Conservation (phyloP, 257 asterid species). For the Penstemon barbatus region DNA sequence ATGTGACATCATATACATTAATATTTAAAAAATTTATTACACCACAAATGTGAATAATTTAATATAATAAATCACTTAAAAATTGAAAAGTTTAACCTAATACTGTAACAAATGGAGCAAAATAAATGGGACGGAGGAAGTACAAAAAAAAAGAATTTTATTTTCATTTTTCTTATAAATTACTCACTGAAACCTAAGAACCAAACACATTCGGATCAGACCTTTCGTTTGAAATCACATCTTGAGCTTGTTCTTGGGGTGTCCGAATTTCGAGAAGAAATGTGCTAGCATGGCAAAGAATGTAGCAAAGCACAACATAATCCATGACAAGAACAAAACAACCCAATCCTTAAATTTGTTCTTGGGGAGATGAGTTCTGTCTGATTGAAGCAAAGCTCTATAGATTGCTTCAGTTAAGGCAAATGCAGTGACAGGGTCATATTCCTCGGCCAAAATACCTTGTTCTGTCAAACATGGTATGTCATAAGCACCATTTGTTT, state of each 20-base stretch:
- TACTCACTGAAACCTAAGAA: no score
- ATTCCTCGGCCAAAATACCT: constrained; percentile 62
- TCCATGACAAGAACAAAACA: constrained; percentile 32
- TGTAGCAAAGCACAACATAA: constrained; percentile 50
- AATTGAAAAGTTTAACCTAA: no score
- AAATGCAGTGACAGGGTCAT: constrained; percentile 55
- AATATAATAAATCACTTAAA: no score
- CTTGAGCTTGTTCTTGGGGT: constrained; percentile 33
- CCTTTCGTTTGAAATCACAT: constrained; percentile 8
- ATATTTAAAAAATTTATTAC: no score
- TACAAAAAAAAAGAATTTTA: no score
- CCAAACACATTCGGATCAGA: not conserved
- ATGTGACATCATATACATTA: no score
- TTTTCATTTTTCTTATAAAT: no score
- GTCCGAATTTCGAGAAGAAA: constrained; percentile 51
- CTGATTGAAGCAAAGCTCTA: constrained; percentile 57
- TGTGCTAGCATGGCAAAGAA: constrained; percentile 50
- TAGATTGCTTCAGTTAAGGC: constrained; percentile 61
- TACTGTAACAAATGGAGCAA: no score
- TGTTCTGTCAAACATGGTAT: constrained; percentile 62
- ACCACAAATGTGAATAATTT: no score
- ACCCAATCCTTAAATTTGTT: constrained; percentile 42
- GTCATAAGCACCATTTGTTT: constrained; percentile 64
- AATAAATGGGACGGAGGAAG: no score
- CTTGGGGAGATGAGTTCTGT: constrained; percentile 58